phyloP scores from a whole-genome alignment of 2,329 filamentous ascomycete genomes.

The Stagonosporopsis tanaceti region DNA sequence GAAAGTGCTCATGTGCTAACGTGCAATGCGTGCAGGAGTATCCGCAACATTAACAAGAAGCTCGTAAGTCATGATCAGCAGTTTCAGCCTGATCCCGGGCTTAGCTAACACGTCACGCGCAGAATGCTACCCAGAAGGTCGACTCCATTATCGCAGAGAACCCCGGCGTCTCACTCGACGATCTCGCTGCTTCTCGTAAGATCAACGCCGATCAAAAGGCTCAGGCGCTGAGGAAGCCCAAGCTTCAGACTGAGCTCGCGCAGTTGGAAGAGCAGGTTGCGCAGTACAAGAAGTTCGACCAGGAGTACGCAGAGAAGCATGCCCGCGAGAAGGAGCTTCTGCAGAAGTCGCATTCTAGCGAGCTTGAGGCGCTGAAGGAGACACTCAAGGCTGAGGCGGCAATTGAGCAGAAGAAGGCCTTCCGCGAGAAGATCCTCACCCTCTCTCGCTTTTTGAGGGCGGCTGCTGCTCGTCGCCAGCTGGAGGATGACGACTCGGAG shows the following conservation, averaged over 20 bases:
- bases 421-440: slow-evolving; percentile 70
- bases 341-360: slow-evolving; percentile 62
- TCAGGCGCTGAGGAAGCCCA: slow-evolving; percentile 78
- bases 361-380: slow-evolving; percentile 64
- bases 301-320: slow-evolving; percentile 71
- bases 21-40: slow-evolving; percentile 66
- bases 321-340: slow-evolving; percentile 65
- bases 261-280: slow-evolving; percentile 77
- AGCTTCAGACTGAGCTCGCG: slow-evolving; percentile 71
- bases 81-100: slow-evolving; percentile 7
- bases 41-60: slow-evolving; percentile 94
- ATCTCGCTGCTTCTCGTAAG: slow-evolving; percentile 73
- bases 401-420: slow-evolving; percentile 56
- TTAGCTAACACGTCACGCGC: slow-evolving; percentile 30
- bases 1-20: slow-evolving; percentile 27
- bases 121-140: slow-evolving; percentile 77
- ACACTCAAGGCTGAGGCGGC: slow-evolving; percentile 63
- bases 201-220: slow-evolving; percentile 84
- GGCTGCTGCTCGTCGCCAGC: slow-evolving; percentile 76
- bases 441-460: slow-evolving; percentile 83
- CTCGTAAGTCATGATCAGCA: slow-evolving; percentile 68
- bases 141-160: slow-evolving; percentile 74
- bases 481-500: slow-evolving; percentile 74
- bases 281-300: slow-evolving; percentile 78
- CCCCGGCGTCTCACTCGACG: slow-evolving; percentile 73